These are phyloP conservation scores for Alternaria conjuncta DNA, from an alignment of 2,329 filamentous ascomycete genomes.

Conservation along the genomic window DNA sequence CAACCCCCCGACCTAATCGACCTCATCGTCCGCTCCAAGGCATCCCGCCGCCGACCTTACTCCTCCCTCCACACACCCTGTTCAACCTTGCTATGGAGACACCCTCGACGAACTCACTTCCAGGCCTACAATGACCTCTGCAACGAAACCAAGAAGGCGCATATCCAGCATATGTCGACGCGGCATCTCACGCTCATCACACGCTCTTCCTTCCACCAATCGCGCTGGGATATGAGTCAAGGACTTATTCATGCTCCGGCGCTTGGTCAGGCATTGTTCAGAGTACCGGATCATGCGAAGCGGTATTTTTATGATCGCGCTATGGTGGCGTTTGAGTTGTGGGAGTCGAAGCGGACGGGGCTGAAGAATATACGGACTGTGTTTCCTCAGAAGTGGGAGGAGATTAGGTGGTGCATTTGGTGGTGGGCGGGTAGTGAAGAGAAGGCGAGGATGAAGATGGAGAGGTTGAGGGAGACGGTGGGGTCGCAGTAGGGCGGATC, in stretches of 20 bases:
- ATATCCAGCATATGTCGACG: background rate
- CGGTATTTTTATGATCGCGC: conserved; percentile 9
- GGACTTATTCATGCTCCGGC: background rate
- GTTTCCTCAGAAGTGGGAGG: conserved; percentile 19
- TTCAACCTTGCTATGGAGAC: background rate
- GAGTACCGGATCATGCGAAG: conserved; percentile 8
- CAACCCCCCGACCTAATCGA: conserved; percentile 36
- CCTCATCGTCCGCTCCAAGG: conserved; percentile 21
- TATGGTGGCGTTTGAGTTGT: conserved; percentile 14
- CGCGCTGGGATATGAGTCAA: background rate
- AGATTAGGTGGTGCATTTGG: conserved; percentile 27
- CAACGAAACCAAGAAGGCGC: background rate
- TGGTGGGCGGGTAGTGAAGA: conserved; percentile 37
- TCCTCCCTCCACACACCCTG: conserved; percentile 8
- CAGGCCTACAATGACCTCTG: background rate
- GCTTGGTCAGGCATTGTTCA: background rate
- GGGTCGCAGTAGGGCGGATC: background rate
- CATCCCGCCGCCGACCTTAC: conserved; percentile 20
- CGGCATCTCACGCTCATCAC: background rate
- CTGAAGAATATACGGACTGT: conserved; percentile 8
- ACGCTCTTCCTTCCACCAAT: background rate
- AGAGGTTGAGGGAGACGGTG: conserved; percentile 23
- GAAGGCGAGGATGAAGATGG: conserved; percentile 29
- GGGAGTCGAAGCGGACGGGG: background rate
- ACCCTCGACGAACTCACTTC: background rate